Evolutionary conservation across 441 rosid genomes (phyloP), one percentile per base, ranked within the genome.

Genomic region (Erysimum cheiri): DNA sequence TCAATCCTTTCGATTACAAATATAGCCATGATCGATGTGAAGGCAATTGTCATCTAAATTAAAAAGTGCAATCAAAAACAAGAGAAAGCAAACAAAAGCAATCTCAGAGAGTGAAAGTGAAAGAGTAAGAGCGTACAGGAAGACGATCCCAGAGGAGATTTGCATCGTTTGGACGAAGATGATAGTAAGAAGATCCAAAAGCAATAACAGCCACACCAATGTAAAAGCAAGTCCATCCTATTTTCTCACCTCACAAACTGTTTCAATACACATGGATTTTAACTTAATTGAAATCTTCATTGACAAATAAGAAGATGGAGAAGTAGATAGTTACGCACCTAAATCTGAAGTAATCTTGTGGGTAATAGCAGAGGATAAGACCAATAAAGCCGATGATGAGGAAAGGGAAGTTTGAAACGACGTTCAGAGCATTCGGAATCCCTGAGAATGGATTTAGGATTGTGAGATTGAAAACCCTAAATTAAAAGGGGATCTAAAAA

Each of bases 111-210:
- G 64, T 41, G 47, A 33, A 31, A 31, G 46, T 28, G 33, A 19
- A 33, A 31, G 19, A 69, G 32, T 3, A 5, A 61, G 69, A 80
- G 39, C 84, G 72, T 75, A 93, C 97, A 0, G 98, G 98, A 75
- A 93, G 84, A 14, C 97, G 96, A 80, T 93, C 98, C 97, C 97
- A 93, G 43, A 91, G 93, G 64, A 93, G 97, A 3, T 83, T 79
- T 24, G 88, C 87, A 82, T 93, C 98, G 70, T 93, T 52, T 10
- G 98, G 98, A 59, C 84, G 77, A 57, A 93, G 97, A 87, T 91
- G 96, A 77, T 89, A 91, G 81, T 91, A 93, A 4, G 88, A 81
- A 47, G 96, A 93, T 33, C 97, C 98, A 70, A 91, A 57, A 48
- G 81, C 95, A 83, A 91, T 93, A 43, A 92, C 95, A 11, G 88